phyloP scores from a whole-genome alignment of 2,329 filamentous ascomycete genomes.

The Fusarium nurragi region DNA sequence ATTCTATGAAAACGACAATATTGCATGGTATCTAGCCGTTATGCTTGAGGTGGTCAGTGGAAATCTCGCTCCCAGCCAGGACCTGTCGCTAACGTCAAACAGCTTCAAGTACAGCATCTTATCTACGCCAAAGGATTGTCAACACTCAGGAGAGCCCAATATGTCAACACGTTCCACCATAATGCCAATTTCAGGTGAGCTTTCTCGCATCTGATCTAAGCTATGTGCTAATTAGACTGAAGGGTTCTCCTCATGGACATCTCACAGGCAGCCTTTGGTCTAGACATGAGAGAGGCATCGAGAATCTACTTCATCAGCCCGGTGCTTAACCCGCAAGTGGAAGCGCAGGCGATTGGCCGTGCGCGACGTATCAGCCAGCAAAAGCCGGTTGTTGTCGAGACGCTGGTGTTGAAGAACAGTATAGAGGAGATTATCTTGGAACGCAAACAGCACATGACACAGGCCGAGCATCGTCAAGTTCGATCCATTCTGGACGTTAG shows the following conservation, averaged over 20 bases:
- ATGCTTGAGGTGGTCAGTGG: constrained; percentile 74
- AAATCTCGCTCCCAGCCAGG: neutral
- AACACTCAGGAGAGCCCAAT: constrained; percentile 71
- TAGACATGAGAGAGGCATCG: constrained; percentile 85
- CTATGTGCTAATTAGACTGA: constrained; percentile 5
- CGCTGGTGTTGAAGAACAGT: constrained; percentile 79
- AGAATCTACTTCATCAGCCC: constrained; percentile 91
- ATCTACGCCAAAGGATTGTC: constrained; percentile 73
- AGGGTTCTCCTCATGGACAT: constrained; percentile 90
- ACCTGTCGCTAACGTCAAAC: constrained; percentile 11
- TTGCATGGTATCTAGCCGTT: constrained; percentile 86
- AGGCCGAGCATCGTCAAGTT: constrained; percentile 65
- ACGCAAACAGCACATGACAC: constrained; percentile 78
- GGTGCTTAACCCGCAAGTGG: constrained; percentile 83
- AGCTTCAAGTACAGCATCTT: constrained; percentile 68
- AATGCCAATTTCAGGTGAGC: constrained; percentile 66
- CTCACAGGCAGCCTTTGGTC: constrained; percentile 85
- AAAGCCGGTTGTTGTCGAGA: constrained; percentile 83
- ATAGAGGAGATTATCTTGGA: constrained; percentile 87
- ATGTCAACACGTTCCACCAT: constrained; percentile 81
- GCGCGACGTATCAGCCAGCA: constrained; percentile 88
- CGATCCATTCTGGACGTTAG: constrained; percentile 67
- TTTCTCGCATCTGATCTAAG: neutral
- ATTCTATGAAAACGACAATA: constrained; percentile 90
- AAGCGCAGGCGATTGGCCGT: constrained; percentile 91